Evolutionary conservation across 2,329 filamentous ascomycete genomes (phyloP), one percentile per base, ranked within the genome.

Genomic region (Aspergillus sp.): DNA sequence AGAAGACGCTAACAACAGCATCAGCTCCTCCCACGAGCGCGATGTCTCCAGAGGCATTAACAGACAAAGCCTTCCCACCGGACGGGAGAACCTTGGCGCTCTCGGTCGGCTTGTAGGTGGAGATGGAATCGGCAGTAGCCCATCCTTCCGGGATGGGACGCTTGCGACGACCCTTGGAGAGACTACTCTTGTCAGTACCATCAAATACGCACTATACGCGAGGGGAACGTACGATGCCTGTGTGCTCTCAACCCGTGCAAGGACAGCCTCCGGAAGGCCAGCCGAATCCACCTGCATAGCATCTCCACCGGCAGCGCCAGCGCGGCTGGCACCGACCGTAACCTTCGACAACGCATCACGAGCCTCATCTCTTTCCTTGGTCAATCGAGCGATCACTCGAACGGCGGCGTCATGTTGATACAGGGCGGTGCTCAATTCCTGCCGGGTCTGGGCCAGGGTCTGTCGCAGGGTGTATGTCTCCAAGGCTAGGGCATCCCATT

Each of bases 321-420:
- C 71, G 72, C 51, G 75, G 43, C 75, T 76, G 24, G 79, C 79
- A 22, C 85, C 84, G 42, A 96, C 85, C 2, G 89, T 89, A 13
- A 97, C 82, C 68, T 89, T 90, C 33, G 90, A 90, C 47, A 99
- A 77, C 13, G 94, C 90, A 73, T 94, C 88, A 59, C 93, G 82
- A 43, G 94, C 92, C 72, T 97, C 92, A 65, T 99, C 92, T 57
- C 94, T 80, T 78, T 99, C 94, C 69, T 84, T 87, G n/a, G 89
- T 88, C 69, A 99, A 71, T 45, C 93, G 84, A 59, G 91, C 91
- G 73, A 99, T 96, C 45, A 99, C 94, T 57, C 94, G 83, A 46
- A 95, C 86, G n/a, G 94, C 94, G 2, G 94, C 93, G 79, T 99
- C 94, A 64, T 97, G 90, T 75, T 97, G 93, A 74, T 99, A 99